phyloP scores from a whole-genome alignment of 371 early-diverging fungal genomes.

The Cokeromyces recurvatus region DNA sequence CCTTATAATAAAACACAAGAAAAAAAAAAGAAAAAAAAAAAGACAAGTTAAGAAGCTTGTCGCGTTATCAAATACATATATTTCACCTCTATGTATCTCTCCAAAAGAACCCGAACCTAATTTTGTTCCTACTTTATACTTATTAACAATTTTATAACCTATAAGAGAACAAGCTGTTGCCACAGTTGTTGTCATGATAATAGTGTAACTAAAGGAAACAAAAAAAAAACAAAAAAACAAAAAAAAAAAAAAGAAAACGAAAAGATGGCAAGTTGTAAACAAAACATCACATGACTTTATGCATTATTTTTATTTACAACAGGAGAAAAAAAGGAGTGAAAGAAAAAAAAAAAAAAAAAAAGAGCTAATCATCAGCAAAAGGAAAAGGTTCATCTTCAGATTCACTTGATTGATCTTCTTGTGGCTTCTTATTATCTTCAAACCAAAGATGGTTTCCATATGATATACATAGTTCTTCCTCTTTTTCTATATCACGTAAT shows the following conservation, averaged over 20 bases:
- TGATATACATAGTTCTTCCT: slow-evolving; percentile 65
- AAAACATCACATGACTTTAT: slow-evolving; percentile 12
- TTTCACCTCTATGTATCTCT: slow-evolving; percentile 87
- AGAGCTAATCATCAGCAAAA: too few species aligned
- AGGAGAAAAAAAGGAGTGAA: too few species aligned
- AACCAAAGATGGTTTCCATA: slow-evolving; percentile 71
- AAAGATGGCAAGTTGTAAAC: background rate
- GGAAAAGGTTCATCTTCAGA: slow-evolving; percentile 18
- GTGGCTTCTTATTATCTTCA: slow-evolving; percentile 30
- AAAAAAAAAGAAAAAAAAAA: background rate
- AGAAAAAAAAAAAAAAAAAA: too few species aligned
- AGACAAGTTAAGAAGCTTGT: background rate
- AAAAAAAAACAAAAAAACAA: background rate
- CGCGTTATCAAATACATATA: background rate
- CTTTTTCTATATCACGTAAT: slow-evolving; percentile 45
- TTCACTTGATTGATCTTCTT: background rate
- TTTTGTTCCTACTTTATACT: slow-evolving; percentile 86
- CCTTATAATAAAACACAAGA: too few species aligned
- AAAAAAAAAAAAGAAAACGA: background rate
- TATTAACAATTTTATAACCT: slow-evolving; percentile 53
- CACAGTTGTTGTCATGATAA: slow-evolving; percentile 2
- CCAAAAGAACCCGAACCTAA: slow-evolving; percentile 98
- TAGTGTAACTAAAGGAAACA: background rate
- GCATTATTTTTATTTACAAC: slow-evolving; percentile 4
- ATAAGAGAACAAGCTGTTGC: slow-evolving; percentile 8